Percentiles rank a stretch among this genome's conserved stretches.
phyloP scores from a whole-genome alignment of 1,284 basidiomycete species.

The Entoloma clypeatum region DNA sequence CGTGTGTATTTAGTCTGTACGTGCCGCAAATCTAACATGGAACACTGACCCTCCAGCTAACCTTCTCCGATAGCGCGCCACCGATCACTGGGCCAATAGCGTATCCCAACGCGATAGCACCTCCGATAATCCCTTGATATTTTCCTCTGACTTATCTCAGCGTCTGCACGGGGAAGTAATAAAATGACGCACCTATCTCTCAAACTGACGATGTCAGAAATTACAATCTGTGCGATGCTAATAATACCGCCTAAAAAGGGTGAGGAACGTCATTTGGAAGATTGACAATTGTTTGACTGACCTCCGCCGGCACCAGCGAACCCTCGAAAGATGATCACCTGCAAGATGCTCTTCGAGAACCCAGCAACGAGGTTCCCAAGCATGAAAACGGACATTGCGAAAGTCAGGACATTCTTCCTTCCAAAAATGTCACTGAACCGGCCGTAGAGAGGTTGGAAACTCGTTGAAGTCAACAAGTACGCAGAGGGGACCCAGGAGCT shows the following conservation, averaged over 20 bases:
- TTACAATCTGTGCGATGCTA: constrained; percentile 62
- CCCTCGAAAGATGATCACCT: constrained; percentile 72
- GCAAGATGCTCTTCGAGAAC: constrained; percentile 58
- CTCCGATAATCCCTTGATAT: constrained; percentile 62
- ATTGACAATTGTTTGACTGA: constrained; percentile 16
- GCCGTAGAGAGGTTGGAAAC: constrained; percentile 64
- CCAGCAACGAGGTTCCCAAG: constrained; percentile 58
- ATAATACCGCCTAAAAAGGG: constrained; percentile 46
- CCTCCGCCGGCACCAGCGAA: constrained; percentile 65
- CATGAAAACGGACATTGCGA: constrained; percentile 60
- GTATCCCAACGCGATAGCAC: constrained; percentile 47
- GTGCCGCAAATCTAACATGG: neutral
- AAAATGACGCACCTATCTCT: constrained; percentile 44
- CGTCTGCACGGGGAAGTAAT: neutral
- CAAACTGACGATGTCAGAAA: constrained; percentile 62
- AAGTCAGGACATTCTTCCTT: constrained; percentile 59
- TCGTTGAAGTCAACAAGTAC: constrained; percentile 62
- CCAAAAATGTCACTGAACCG: constrained; percentile 77
- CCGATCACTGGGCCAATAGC: constrained; percentile 57
- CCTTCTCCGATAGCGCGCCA: constrained; percentile 53
- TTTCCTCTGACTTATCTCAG: constrained; percentile 42
- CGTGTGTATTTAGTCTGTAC: neutral
- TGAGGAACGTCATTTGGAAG: neutral
- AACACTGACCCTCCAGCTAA: constrained; percentile 55
- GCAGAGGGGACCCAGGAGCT: constrained; percentile 69